Conservation (phyloP, 2,329 filamentous ascomycete genomes). For the Aspergillus sp. region DNA sequence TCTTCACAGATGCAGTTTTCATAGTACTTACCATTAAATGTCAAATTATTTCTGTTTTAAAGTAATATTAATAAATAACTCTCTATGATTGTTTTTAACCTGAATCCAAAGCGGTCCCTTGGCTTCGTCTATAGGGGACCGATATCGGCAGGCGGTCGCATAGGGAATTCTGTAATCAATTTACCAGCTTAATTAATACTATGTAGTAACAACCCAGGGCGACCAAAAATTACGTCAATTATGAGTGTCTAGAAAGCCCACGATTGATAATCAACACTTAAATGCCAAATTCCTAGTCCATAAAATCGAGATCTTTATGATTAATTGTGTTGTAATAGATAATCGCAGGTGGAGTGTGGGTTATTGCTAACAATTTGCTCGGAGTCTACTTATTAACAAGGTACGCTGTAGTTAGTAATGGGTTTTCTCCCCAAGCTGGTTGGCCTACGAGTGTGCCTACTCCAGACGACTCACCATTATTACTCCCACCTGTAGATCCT, state of each 20-base stretch:
- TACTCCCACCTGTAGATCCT: background rate
- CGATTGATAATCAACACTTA: conserved; percentile 18
- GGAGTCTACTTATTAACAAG: background rate
- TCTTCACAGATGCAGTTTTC: background rate
- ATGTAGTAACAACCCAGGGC: background rate
- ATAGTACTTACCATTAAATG: too few species aligned
- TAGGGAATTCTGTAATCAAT: background rate
- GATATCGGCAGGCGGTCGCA: background rate
- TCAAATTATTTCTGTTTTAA: too few species aligned
- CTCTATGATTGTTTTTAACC: background rate
- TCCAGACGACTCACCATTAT: too few species aligned
- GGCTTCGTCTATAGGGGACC: background rate
- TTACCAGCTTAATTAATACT: background rate
- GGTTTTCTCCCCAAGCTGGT: background rate
- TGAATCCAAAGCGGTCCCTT: background rate
- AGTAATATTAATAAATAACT: background rate
- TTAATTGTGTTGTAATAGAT: background rate
- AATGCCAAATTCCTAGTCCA: background rate
- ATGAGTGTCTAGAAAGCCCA: conserved; percentile 8
- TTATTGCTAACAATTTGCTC: background rate
- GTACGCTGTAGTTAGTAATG: background rate
- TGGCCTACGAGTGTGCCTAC: background rate
- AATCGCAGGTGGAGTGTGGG: too few species aligned
- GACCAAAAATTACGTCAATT: background rate
- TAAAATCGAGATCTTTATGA: background rate